Evolutionary conservation across 768 basidiomycete species (phyloP).

Genomic region (Mycena metata): DNA sequence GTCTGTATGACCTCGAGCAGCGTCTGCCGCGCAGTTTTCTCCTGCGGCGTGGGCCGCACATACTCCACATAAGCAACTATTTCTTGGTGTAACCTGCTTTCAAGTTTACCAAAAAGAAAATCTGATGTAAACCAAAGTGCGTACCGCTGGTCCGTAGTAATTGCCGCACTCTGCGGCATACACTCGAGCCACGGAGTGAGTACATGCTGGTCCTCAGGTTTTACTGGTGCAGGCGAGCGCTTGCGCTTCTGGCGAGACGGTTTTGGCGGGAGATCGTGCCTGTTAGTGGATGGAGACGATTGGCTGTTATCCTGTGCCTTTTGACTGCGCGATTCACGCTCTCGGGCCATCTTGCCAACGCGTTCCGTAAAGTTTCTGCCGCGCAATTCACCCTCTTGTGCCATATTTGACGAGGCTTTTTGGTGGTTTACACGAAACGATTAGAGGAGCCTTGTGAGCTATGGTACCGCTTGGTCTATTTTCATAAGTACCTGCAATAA

Average conservation of each 20-base stretch:
- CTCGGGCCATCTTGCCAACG: conserved; percentile 8
- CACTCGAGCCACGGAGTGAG: conserved; percentile 32
- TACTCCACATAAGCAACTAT: conserved; percentile 69
- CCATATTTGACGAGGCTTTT: no score
- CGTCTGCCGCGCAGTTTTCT: conserved; percentile 59
- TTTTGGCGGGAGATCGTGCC: conserved; percentile 13
- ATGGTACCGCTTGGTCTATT: no score
- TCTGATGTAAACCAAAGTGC: neutral
- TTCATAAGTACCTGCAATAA: no score
- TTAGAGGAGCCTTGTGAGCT: no score
- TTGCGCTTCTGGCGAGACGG: conserved; percentile 33
- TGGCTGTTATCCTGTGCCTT: neutral
- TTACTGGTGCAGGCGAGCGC: conserved; percentile 30
- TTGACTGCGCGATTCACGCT: conserved; percentile 10
- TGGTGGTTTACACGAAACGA: no score
- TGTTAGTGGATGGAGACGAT: neutral
- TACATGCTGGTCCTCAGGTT: conserved; percentile 27
- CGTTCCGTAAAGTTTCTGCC: no score
- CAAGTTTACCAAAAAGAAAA: neutral
- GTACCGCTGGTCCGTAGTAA: conserved; percentile 29
- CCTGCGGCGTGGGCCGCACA: conserved; percentile 66
- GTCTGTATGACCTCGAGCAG: conserved; percentile 62
- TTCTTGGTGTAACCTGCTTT: conserved; percentile 71
- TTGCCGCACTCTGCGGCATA: neutral
- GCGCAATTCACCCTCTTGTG: no score